A percentile compares a stretch with the other conserved stretches of the same genome.
Conservation (phyloP, 1,139 yeast species). For the Candida sanyaensis region DNA sequence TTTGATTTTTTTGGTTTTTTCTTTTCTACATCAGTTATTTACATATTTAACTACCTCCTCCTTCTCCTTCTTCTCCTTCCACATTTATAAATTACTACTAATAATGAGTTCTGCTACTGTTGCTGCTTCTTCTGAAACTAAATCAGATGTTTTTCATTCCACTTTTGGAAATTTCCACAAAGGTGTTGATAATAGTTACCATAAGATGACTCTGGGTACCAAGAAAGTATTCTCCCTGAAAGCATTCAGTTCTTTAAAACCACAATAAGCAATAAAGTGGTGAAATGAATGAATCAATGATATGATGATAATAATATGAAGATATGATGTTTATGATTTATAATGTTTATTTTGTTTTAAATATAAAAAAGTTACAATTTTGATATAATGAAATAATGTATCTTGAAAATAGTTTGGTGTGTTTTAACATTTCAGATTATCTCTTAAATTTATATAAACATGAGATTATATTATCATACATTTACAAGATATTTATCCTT, state of each 20-base stretch:
- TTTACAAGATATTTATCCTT: slow-evolving; percentile 10
- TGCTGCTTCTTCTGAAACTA: background rate
- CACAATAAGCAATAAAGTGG: background rate
- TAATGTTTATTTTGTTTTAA: too few relatives aligned
- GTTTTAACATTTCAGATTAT: too few relatives aligned
- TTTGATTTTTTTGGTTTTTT: too few relatives aligned
- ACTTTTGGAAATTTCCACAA: background rate
- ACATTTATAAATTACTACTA: background rate
- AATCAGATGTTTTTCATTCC: background rate
- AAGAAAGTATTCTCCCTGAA: background rate
- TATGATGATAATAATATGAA: background rate
- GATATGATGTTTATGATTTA: too few relatives aligned
- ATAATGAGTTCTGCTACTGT: background rate
- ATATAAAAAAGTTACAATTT: too few relatives aligned
- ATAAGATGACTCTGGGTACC: background rate
- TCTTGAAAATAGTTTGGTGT: too few relatives aligned
- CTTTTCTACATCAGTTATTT: background rate
- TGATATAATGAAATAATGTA: too few relatives aligned
- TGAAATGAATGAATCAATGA: too few relatives aligned
- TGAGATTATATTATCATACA: background rate
- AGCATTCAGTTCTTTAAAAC: background rate
- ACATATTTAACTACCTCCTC: background rate
- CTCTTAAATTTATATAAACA: too few relatives aligned
- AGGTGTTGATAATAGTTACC: background rate
- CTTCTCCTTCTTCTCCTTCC: background rate